Conservation (phyloP, 2,329 filamentous ascomycete genomes). For the Scopulariopsis brevicaulis region DNA sequence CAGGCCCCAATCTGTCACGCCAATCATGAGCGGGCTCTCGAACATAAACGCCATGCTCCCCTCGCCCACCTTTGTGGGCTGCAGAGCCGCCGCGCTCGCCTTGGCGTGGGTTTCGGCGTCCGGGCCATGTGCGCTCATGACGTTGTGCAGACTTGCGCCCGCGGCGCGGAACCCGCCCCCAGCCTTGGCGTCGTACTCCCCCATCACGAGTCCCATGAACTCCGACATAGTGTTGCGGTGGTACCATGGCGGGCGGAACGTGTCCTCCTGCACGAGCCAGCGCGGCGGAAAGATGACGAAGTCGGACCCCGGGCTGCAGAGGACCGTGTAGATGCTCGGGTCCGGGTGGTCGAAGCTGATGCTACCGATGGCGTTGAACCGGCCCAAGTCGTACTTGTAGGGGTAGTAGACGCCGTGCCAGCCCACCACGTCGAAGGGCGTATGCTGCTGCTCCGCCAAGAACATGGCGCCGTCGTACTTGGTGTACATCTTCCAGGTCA, state of each 20-base stretch:
- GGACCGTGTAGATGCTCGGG: slow-evolving; percentile 65
- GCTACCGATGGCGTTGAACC: slow-evolving; percentile 64
- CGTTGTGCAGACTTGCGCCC: slow-evolving; percentile 54
- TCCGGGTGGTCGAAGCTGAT: slow-evolving; percentile 70
- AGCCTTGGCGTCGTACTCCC: slow-evolving; percentile 50
- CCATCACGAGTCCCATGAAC: slow-evolving; percentile 49
- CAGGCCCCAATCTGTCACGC: slow-evolving; percentile 60
- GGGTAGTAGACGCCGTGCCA: slow-evolving; percentile 76
- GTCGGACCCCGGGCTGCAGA: slow-evolving; percentile 57
- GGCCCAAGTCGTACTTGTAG: slow-evolving; percentile 71
- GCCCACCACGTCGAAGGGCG: slow-evolving; percentile 67
- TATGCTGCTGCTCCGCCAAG: slow-evolving; percentile 52
- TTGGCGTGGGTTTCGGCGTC: slow-evolving; percentile 45
- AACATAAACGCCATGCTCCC: slow-evolving; percentile 60
- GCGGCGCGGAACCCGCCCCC: slow-evolving; percentile 46
- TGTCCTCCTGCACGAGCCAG: slow-evolving; percentile 59
- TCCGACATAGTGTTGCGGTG: slow-evolving; percentile 59
- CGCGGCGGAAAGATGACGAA: slow-evolving; percentile 64
- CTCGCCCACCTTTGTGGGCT: slow-evolving; percentile 44
- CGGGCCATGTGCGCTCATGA: slow-evolving; percentile 58
- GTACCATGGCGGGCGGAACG: slow-evolving; percentile 63
- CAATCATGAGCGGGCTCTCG: slow-evolving; percentile 58
- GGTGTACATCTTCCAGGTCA: slow-evolving; percentile 24
- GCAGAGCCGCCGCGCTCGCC: slow-evolving; percentile 40
- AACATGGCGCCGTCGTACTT: slow-evolving; percentile 62